Evolutionary conservation across 345 rosid genomes (phyloP).

Genomic region (Eucalyptus paniculata): DNA sequence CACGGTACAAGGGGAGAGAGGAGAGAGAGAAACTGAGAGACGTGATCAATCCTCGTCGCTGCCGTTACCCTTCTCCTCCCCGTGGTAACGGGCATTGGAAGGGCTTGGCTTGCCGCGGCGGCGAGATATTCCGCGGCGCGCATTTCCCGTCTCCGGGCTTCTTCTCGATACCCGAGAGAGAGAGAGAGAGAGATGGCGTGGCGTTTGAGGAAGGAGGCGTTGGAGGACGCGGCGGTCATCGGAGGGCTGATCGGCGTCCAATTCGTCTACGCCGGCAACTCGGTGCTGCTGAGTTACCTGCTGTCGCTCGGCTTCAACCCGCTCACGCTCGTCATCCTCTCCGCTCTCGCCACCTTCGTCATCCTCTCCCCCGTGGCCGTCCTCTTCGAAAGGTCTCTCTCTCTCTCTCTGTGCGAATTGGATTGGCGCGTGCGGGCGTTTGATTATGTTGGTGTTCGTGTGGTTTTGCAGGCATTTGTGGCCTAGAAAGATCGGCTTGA

Average conservation of each 20-base stretch:
- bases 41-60: neutral
- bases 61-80: neutral
- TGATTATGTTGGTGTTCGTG: neutral
- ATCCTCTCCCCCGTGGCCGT: constrained; percentile 66
- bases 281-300: constrained; percentile 59
- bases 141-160: neutral
- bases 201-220: neutral
- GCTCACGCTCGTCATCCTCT: constrained; percentile 59
- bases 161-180: neutral
- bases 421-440: neutral
- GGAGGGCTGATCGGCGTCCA: constrained; percentile 66
- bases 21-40: neutral
- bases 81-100: neutral
- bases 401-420: neutral
- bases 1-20: neutral
- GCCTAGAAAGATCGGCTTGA: constrained; percentile 44
- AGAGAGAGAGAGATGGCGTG: neutral
- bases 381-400: constrained; percentile 57
- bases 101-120: neutral
- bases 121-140: neutral
- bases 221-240: constrained; percentile 44
- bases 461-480: constrained; percentile 54
- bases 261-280: constrained; percentile 65
- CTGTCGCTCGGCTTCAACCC: constrained; percentile 73
- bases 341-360: constrained; percentile 59